Conservation (phyloP, 2,329 filamentous ascomycete species). For the Chaetomiaceae sp. region DNA sequence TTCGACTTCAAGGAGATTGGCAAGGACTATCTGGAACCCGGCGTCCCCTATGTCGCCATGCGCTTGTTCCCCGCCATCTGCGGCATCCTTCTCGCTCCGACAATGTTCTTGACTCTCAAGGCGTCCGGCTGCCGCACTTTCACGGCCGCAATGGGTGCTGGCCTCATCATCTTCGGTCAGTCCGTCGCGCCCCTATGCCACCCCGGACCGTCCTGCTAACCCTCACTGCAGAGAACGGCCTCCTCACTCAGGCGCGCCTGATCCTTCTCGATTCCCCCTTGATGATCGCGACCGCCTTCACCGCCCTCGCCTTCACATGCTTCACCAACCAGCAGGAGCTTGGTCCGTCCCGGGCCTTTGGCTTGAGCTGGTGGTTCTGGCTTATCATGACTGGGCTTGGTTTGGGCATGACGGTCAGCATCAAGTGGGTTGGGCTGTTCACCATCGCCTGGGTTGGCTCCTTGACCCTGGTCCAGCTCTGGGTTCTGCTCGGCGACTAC, state of each 20-base stretch:
- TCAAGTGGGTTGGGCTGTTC: conserved; percentile 99
- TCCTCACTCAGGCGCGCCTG: conserved; percentile 89
- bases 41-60: conserved; percentile 97
- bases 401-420: conserved; percentile 84
- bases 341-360: conserved; percentile 82
- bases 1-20: conserved; percentile 99
- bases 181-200: conserved; percentile 25
- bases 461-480: conserved; percentile 87
- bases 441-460: conserved; percentile 97
- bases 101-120: conserved; percentile 93
- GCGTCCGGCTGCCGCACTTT: conserved; percentile 82
- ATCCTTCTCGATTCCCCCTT: conserved; percentile 96
- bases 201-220: conserved; percentile 27
- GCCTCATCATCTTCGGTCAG: conserved; percentile 85
- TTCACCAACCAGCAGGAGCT: conserved; percentile 97
- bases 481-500: conserved; percentile 87
- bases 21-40: conserved; percentile 94
- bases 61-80: conserved; percentile 85
- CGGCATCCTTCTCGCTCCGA: conserved; percentile 82
- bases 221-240: conserved; percentile 70
- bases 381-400: conserved; percentile 79
- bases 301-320: conserved; percentile 81
- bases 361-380: conserved; percentile 97
- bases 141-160: conserved; percentile 77
- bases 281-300: conserved; percentile 88